These are phyloP conservation scores for Carex kokanica DNA, from an alignment of 176 grass and related monocot genomes.

Conservation along the genomic window DNA sequence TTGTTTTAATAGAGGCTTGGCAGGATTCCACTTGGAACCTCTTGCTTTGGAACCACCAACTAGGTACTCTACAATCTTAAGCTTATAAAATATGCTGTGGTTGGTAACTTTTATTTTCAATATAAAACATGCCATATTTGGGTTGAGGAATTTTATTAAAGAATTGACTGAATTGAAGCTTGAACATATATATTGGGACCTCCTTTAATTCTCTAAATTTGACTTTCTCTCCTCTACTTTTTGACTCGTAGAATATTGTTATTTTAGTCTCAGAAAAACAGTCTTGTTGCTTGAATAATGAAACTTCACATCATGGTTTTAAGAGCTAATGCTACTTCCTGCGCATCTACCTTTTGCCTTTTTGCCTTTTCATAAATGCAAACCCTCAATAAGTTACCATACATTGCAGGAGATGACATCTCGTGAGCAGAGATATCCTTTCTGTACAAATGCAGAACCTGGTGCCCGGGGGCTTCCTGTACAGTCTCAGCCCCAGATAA, in stretches of 20 bases:
- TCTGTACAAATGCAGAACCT: not conserved
- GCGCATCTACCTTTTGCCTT: not conserved
- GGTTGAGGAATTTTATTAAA: not conserved
- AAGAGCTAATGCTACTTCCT: not conserved
- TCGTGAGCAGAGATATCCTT: not conserved
- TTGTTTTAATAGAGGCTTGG: not conserved
- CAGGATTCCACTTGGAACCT: not conserved
- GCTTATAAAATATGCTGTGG: not conserved
- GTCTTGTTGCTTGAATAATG: not conserved
- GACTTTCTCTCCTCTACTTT: not conserved
- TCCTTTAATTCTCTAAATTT: not conserved
- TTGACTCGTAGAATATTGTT: not conserved
- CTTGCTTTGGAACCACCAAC: not conserved
- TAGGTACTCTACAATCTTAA: not conserved
- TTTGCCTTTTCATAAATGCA: not conserved
- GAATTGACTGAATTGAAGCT: not conserved
- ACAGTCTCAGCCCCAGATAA: not conserved
- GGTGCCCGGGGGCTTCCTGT: not conserved
- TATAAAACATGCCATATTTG: not conserved
- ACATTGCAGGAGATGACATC: conserved; percentile 1
- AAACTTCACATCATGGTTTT: not conserved
- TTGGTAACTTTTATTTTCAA: not conserved
- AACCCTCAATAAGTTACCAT: not conserved
- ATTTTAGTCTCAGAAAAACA: not conserved
- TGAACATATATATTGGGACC: not conserved